phyloP scores from a whole-genome alignment of 2,329 filamentous ascomycete genomes.

The Clonostachys solani region DNA sequence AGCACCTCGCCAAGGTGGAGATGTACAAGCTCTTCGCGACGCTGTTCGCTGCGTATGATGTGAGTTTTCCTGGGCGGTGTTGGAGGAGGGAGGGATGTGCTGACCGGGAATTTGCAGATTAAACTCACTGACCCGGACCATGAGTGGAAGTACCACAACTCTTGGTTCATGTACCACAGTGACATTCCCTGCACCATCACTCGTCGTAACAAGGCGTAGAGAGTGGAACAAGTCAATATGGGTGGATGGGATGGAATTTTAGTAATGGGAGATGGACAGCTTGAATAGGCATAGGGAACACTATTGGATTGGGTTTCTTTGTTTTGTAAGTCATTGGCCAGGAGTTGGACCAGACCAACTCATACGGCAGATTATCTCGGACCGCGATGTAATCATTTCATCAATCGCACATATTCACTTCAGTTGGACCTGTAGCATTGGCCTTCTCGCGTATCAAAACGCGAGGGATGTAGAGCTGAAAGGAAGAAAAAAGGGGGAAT shows the following conservation, averaged over 20 bases:
- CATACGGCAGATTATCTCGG: too few relatives aligned
- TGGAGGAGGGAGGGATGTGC: background rate
- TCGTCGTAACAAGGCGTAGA: background rate
- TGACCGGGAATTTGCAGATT: slow-evolving; percentile 4
- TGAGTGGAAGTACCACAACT: slow-evolving; percentile 21
- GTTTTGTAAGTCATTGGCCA: background rate
- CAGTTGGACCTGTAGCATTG: too few relatives aligned
- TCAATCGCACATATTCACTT: too few relatives aligned
- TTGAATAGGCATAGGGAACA: background rate
- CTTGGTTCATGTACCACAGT: slow-evolving; percentile 16
- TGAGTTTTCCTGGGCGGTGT: slow-evolving; percentile 1
- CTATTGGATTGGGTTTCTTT: background rate
- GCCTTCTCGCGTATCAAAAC: too few relatives aligned
- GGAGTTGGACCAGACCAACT: too few relatives aligned
- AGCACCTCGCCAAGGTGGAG: slow-evolving; percentile 24
- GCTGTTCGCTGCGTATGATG: slow-evolving; percentile 35
- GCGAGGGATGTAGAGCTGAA: too few relatives aligned
- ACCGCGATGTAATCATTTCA: too few relatives aligned
- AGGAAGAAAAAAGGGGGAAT: too few relatives aligned
- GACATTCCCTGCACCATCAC: slow-evolving; percentile 9
- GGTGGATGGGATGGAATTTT: background rate
- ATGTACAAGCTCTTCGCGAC: slow-evolving; percentile 32
- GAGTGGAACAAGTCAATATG: background rate
- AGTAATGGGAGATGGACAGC: background rate
- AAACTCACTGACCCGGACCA: slow-evolving; percentile 4